Conservation (phyloP, 192 early-diverging fungal genomes). For the Podila horticola region DNA sequence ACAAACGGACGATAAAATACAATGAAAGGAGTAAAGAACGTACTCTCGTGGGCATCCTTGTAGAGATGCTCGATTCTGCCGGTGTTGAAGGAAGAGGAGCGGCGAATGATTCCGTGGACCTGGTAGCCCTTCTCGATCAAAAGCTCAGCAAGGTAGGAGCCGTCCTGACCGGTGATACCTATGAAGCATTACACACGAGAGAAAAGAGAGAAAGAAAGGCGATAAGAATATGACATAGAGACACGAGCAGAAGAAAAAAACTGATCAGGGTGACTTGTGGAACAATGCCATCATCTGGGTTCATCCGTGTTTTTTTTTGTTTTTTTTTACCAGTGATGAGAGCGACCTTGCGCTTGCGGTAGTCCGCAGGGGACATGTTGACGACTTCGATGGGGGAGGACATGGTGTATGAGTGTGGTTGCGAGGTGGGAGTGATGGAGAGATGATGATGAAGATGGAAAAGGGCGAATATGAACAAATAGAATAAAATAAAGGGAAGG, state of each 20-base stretch:
- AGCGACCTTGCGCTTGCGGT: slow-evolving; percentile 62
- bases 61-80: slow-evolving; percentile 80
- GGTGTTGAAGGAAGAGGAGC: slow-evolving; percentile 81
- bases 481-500: not conserved
- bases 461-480: not conserved
- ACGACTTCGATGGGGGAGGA: slow-evolving; percentile 19
- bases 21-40: slow-evolving; percentile 8
- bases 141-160: slow-evolving; percentile 75
- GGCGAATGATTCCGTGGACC: slow-evolving; percentile 78
- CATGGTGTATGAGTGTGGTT: not conserved
- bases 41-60: slow-evolving; percentile 67
- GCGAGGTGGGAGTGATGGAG: not conserved
- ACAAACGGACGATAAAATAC: not conserved
- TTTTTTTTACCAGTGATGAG: slow-evolving; percentile 58
- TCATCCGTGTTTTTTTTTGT: not conserved
- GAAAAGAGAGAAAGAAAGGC: not conserved
- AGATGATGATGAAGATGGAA: slow-evolving; percentile 2
- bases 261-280: not conserved
- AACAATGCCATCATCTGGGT: not conserved
- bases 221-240: not conserved
- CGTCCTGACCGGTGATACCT: slow-evolving; percentile 82
- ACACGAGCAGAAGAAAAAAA: not conserved
- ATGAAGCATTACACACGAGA: not conserved
- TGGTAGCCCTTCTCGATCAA: slow-evolving; percentile 73
- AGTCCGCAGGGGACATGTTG: slow-evolving; percentile 56